Percentiles rank a stretch among this genome's conserved stretches.
These are phyloP conservation scores for Colletotrichum zoysiae DNA, from an alignment of 2,329 filamentous ascomycete genomes.

Conservation along the genomic window DNA sequence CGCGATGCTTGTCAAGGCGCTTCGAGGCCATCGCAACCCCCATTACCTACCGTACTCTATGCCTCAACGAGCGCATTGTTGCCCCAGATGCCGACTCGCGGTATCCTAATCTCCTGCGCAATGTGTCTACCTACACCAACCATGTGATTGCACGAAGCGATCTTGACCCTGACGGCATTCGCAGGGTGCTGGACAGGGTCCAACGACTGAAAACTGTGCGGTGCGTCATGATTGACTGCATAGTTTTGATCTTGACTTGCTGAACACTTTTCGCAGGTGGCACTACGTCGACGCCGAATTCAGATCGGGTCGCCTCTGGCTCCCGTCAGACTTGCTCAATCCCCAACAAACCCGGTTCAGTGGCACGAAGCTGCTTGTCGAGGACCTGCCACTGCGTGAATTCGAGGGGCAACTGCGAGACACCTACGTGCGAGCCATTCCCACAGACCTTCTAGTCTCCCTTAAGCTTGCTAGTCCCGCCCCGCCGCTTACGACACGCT, in stretches of 20 bases:
- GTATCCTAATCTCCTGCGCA: constrained; percentile 50
- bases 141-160: constrained; percentile 57
- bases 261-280: constrained; percentile 51
- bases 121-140: constrained; percentile 55
- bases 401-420: constrained; percentile 51
- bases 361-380: constrained; percentile 53
- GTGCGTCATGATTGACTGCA: constrained; percentile 47
- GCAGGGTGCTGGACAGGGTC: constrained; percentile 52
- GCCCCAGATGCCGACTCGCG: constrained; percentile 49
- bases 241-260: not conserved
- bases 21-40: constrained; percentile 59
- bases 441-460: constrained; percentile 54
- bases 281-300: constrained; percentile 51
- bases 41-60: constrained; percentile 55
- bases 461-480: constrained; percentile 56
- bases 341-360: constrained; percentile 47
- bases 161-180: constrained; percentile 54
- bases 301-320: constrained; percentile 49
- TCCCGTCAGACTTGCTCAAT: constrained; percentile 56
- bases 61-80: constrained; percentile 55
- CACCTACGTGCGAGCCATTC: constrained; percentile 55
- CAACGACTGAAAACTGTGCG: constrained; percentile 54
- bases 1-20: constrained; percentile 55
- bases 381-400: constrained; percentile 56
- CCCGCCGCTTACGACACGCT: constrained; percentile 56